Conservation (phyloP, 202 grass and related monocot species). For the Zizania palustris region DNA sequence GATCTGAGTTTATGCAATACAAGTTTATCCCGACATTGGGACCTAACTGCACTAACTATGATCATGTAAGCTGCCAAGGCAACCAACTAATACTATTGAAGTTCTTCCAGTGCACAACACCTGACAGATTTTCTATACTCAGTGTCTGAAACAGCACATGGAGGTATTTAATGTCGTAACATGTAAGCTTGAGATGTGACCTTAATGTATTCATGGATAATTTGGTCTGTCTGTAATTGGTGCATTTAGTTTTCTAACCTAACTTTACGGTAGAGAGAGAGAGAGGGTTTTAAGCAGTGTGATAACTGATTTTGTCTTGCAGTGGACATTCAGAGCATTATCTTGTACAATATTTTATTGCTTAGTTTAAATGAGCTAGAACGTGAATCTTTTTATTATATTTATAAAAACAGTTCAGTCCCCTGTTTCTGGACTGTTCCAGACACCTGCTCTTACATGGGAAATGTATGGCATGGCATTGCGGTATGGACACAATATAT, state of each 20-base stretch:
- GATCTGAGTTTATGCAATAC: slow-evolving; percentile 27
- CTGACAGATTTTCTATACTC: slow-evolving; percentile 40
- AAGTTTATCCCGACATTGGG: slow-evolving; percentile 34
- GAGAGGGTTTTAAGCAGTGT: slow-evolving; percentile 30
- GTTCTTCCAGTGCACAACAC: slow-evolving; percentile 42
- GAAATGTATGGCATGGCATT: background rate
- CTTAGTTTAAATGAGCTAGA: slow-evolving; percentile 23
- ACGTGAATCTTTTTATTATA: slow-evolving; percentile 16
- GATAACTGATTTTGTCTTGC: slow-evolving; percentile 25
- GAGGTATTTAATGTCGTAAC: slow-evolving; percentile 48
- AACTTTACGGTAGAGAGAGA: slow-evolving; percentile 31
- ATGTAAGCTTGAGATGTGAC: slow-evolving; percentile 48
- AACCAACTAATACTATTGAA: slow-evolving; percentile 39
- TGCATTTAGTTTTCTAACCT: slow-evolving; percentile 49
- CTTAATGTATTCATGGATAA: slow-evolving; percentile 42
- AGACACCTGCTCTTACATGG: background rate
- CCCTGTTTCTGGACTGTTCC: slow-evolving; percentile 4
- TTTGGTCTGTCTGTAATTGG: slow-evolving; percentile 23
- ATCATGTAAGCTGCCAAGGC: slow-evolving; percentile 44
- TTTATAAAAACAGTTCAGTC: slow-evolving; percentile 1
- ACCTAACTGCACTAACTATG: slow-evolving; percentile 42
- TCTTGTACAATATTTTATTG: slow-evolving; percentile 11
- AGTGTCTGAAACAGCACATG: slow-evolving; percentile 47
- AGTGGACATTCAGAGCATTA: slow-evolving; percentile 32
- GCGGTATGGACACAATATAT: too few relatives aligned